Conservation (phyloP, 1,139 yeast species). For the Yamadazyma siamensis region DNA sequence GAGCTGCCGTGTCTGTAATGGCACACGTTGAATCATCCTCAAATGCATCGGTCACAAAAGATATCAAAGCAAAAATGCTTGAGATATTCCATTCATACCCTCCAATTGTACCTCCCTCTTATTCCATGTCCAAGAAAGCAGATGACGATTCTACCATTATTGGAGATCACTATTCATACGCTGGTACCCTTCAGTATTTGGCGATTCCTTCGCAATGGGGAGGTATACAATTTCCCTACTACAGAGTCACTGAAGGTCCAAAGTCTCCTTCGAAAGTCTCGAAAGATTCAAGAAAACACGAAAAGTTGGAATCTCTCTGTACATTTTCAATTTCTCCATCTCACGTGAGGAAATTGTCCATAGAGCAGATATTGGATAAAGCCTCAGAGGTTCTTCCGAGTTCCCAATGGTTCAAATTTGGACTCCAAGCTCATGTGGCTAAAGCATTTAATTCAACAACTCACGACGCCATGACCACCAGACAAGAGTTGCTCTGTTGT, state of each 20-base stretch:
- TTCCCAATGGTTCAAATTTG: conserved; percentile 62
- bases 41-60: conserved; percentile 42
- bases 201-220: conserved; percentile 59
- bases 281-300: neutral
- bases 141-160: conserved; percentile 21
- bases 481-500: conserved; percentile 58
- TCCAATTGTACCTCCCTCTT: conserved; percentile 43
- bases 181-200: conserved; percentile 49
- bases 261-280: conserved; percentile 2
- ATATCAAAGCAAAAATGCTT: conserved; percentile 42
- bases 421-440: conserved; percentile 59
- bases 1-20: conserved; percentile 57
- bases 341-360: conserved; percentile 44
- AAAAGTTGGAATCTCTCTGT: conserved; percentile 40
- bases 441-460: conserved; percentile 67
- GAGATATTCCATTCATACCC: conserved; percentile 57
- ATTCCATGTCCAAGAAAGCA: conserved; percentile 19
- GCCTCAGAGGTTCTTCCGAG: conserved; percentile 60
- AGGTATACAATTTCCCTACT: conserved; percentile 54
- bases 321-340: conserved; percentile 47
- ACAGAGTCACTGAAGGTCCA: conserved; percentile 20
- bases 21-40: conserved; percentile 53
- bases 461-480: conserved; percentile 49
- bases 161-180: conserved; percentile 51
- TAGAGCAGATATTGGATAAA: conserved; percentile 63